Conservation (phyloP, 306 rosid genomes). For the Cucurbita maxima region DNA sequence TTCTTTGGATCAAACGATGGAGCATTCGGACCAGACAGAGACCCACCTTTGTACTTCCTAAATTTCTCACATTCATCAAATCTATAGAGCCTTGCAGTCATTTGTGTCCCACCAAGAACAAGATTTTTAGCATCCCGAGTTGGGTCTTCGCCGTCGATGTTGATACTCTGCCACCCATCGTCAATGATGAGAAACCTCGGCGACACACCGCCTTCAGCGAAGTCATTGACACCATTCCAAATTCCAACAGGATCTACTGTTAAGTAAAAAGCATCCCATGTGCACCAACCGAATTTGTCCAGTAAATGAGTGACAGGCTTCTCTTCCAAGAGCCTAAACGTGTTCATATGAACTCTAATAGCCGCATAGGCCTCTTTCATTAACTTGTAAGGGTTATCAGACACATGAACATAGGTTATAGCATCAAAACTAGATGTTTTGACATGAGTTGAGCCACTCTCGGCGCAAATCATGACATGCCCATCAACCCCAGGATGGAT, state of each 20-base stretch:
- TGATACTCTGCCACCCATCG: slow-evolving; percentile 90
- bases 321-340: slow-evolving; percentile 69
- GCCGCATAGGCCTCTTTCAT: slow-evolving; percentile 73
- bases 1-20: slow-evolving; percentile 49
- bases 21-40: slow-evolving; percentile 32
- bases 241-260: slow-evolving; percentile 53
- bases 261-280: slow-evolving; percentile 84
- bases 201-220: slow-evolving; percentile 34
- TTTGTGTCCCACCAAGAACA: slow-evolving; percentile 58
- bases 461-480: slow-evolving; percentile 44
- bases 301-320: slow-evolving; percentile 35
- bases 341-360: slow-evolving; percentile 49
- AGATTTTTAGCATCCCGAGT: slow-evolving; percentile 43
- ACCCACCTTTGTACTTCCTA: slow-evolving; percentile 41
- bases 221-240: slow-evolving; percentile 50
- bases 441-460: slow-evolving; percentile 58
- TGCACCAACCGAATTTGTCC: slow-evolving; percentile 89
- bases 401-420: slow-evolving; percentile 46
- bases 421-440: slow-evolving; percentile 32
- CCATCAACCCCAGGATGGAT: slow-evolving; percentile 57
- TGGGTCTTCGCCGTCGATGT: slow-evolving; percentile 37
- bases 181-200: slow-evolving; percentile 71
- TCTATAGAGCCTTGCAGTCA: slow-evolving; percentile 60
- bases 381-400: slow-evolving; percentile 58
- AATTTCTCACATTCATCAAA: slow-evolving; percentile 60